Percentiles rank a stretch among this genome's conserved stretches.
phyloP scores from a whole-genome alignment of 352 stramenopile species.

The Pythium catenulatum region DNA sequence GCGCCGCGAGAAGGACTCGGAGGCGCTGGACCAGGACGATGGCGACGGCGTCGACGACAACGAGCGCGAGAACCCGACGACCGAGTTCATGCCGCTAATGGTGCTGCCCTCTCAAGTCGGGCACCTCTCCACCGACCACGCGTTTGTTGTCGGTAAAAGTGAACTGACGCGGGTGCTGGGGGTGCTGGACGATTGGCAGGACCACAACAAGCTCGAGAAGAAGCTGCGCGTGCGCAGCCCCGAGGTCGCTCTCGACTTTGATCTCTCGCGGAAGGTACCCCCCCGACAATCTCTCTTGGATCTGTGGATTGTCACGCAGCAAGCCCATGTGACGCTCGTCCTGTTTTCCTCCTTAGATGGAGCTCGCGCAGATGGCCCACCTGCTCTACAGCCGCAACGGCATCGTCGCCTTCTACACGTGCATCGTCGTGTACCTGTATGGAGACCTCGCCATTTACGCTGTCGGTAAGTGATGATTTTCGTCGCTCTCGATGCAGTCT shows the following conservation, averaged over 20 bases:
- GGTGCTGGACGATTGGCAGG: too few relatives aligned
- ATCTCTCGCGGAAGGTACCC: constrained; percentile 87
- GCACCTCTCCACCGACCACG: too few relatives aligned
- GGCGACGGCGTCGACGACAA: too few relatives aligned
- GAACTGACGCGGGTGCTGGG: too few relatives aligned
- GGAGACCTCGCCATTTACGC: constrained; percentile 93
- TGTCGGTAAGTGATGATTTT: constrained; percentile 77
- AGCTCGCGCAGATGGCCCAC: constrained; percentile 91
- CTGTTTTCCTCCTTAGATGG: too few relatives aligned
- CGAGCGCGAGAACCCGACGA: constrained; percentile 66
- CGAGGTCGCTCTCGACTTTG: constrained; percentile 73
- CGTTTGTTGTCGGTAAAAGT: too few relatives aligned
- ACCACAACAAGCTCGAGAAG: constrained; percentile 77
- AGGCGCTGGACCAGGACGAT: constrained; percentile 55
- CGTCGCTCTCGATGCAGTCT: background rate
- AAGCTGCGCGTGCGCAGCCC: constrained; percentile 67
- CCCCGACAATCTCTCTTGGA: background rate
- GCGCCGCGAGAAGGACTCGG: constrained; percentile 43
- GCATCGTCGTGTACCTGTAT: constrained; percentile 90
- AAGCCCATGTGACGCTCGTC: too few relatives aligned
- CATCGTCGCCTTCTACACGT: constrained; percentile 88
- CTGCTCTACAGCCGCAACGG: constrained; percentile 83
- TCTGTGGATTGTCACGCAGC: too few relatives aligned
- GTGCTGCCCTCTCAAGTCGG: constrained; percentile 84
- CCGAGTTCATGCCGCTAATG: constrained; percentile 90